These are phyloP conservation scores for Emergomyces pasteurianus DNA, from an alignment of 2,329 filamentous ascomycete genomes.

Conservation along the genomic window DNA sequence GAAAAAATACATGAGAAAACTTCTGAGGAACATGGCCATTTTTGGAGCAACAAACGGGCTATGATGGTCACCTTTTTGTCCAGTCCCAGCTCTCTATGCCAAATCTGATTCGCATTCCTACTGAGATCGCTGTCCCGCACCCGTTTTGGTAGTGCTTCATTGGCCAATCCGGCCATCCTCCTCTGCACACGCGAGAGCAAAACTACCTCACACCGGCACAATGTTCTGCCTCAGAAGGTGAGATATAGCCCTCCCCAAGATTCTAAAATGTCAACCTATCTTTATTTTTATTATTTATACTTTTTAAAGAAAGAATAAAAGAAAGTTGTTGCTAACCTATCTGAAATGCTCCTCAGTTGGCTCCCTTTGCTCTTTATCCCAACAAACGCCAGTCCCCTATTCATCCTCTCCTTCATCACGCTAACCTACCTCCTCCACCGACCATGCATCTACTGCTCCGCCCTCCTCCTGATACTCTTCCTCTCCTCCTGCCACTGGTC, in stretches of 20 bases:
- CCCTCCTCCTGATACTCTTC: constrained; percentile 90
- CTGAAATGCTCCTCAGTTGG: constrained; percentile 45
- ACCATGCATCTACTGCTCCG: constrained; percentile 94
- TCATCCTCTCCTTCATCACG: constrained; percentile 79
- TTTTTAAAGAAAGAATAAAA: neutral
- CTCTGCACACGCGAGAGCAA: neutral
- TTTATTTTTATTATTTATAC: neutral
- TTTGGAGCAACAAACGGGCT: neutral
- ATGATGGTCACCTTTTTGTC: neutral
- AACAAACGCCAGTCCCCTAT: constrained; percentile 71
- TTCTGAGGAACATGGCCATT: neutral
- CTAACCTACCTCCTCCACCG: constrained; percentile 94
- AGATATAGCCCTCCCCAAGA: too few relatives aligned
- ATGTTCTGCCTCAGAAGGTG: constrained; percentile 59
- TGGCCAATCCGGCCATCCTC: neutral
- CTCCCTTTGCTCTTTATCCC: constrained; percentile 80
- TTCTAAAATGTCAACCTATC: neutral
- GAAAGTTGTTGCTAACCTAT: constrained; percentile 5
- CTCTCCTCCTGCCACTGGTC: constrained; percentile 84
- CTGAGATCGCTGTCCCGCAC: neutral
- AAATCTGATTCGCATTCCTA: neutral
- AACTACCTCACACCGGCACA: neutral
- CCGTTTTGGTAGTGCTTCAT: neutral
- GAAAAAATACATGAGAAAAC: neutral
- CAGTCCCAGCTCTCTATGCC: neutral